Base-by-base conservation (phyloP, 768 basidiomycete genomes). In the Leccinum uliginosum region DNA sequence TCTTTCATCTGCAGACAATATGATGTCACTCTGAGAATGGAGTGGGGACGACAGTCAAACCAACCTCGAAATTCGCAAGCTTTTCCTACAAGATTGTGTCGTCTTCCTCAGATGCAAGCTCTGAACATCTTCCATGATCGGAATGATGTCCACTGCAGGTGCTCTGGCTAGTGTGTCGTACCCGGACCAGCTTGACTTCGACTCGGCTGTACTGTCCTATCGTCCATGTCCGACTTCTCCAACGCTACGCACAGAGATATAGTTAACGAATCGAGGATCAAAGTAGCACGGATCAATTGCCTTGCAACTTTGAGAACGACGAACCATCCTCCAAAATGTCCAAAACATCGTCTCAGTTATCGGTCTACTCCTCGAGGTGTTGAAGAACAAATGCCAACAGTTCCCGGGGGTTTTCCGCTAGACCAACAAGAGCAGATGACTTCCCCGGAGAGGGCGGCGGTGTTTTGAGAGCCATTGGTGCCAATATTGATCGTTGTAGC, bases 261-360 rank as follows among this genome's bases (percentile, higher is more conserved):
- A 50, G 19, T 19, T 4, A 46, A 57, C 14, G 9, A 38, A 8
- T 34, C 12, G 14, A 27, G 2, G 19, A 27, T 8, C 46, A 14
- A 49, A 38, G n/a, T 10, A 7, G 32, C 8, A 44, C 26, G 47
- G 2, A 48, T 21, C 26, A 43, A 46, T 38, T 55, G 61, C 83
- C 86, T 75, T 87, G 89, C 29, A 94, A 71, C 71, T 94, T 96
- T 11, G 87, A 84, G 53, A 91, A 83, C 0, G 92, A 93, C 32
- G 94, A 93, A 1, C 89, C 93, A 62, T 92, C 93, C 67, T 94
- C n/a, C 93, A 61, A 99, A 99, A 67, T 99, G n/a, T n/a, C n/a
- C n/a, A n/a, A n/a, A n/a, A n/a, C 97, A 61, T 94, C 92, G 66
- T 99, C 96, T 97, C 96, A 99, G 61, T 94, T 95, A 68, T 96